A percentile compares a stretch with the other conserved stretches of the same genome.
phyloP scores from a whole-genome alignment of 75 land plant genomes.

The Cryptomeria japonica region DNA sequence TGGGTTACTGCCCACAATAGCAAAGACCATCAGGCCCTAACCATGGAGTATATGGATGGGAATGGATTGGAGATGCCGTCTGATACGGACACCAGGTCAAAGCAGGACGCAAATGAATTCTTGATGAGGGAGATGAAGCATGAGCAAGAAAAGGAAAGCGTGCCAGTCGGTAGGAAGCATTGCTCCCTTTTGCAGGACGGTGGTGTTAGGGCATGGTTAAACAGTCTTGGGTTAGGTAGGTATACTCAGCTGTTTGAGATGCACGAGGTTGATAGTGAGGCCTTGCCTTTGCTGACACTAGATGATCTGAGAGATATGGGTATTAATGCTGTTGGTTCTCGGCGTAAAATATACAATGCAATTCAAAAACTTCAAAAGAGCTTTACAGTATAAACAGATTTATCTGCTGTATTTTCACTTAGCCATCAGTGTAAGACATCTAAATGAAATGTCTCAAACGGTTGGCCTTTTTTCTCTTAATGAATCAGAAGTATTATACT shows the following conservation, averaged over 20 bases:
- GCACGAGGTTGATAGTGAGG: conserved; percentile 90
- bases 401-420: conserved; percentile 8
- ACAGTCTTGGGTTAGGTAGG: conserved; percentile 69
- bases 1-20: background rate
- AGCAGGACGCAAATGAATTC: conserved; percentile 12
- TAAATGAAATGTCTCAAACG: conserved; percentile 10
- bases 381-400: conserved; percentile 12
- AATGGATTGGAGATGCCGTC: conserved; percentile 19
- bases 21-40: conserved; percentile 12
- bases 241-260: conserved; percentile 76
- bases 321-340: conserved; percentile 85
- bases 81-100: conserved; percentile 11
- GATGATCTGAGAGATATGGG: conserved; percentile 97
- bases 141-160: background rate
- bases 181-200: background rate
- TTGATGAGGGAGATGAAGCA: background rate
- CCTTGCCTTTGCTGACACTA: conserved; percentile 79
- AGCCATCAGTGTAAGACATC: conserved; percentile 19
- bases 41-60: conserved; percentile 12
- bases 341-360: conserved; percentile 76
- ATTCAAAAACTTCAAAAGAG: conserved; percentile 60
- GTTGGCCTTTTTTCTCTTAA: conserved; percentile 4
- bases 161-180: conserved; percentile 1
- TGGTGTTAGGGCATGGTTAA: conserved; percentile 75
- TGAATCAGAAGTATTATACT: conserved; percentile 9